Base-by-base conservation (phyloP, 805 yeast species). In the Candida insectorum region DNA sequence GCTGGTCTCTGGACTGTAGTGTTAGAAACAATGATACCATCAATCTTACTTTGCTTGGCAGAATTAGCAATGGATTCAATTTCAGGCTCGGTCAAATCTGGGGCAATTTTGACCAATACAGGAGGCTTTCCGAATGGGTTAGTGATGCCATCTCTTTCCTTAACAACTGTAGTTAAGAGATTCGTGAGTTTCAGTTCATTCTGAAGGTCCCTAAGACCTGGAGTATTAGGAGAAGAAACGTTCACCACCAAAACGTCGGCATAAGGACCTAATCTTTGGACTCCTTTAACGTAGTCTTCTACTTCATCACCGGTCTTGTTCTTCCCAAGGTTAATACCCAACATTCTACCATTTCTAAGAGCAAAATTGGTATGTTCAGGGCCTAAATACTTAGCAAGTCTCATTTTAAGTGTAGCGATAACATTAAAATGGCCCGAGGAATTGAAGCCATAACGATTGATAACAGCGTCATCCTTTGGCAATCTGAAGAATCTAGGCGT, bases 141-240 rank as follows among this genome's bases (percentile, higher is more conserved):
- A 35, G 53, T 49, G 27, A 80, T 59, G 2, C 40, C 37, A 22
- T 47, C 29, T 54, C 97, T 76, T 54, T 84, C 88, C 1, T 61
- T 56, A 9, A 65, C 88, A 21, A 91, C 88, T 9, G 78, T 63
- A 7, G 73, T 62, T 47, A 91, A 69, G 48, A 91, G 65, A 22
- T 69, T 69, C 6, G 86, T 76, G 39, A 91, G 71, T 54, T 83
- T 85, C 36, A 69, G 69, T 47, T 85, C 95, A 36, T 65, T 75
- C 64, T 91, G 97, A 46, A 91, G 71, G 47, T 79, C 85, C 51
- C 97, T 76, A 46, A 91, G 71, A 2, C 97, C 97, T 4, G 97
- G 97, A 1, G 97, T 91, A 54, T 91, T 91, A 33, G 97, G 97
- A 30, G 95, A 84, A 1, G 96, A 87, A 10, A 91, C 96, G 51